Percentiles rank a stretch among this genome's conserved stretches.
Evolutionary conservation across 2,329 filamentous ascomycete species (phyloP).

Genomic region (Chaetothyriales sp.): DNA sequence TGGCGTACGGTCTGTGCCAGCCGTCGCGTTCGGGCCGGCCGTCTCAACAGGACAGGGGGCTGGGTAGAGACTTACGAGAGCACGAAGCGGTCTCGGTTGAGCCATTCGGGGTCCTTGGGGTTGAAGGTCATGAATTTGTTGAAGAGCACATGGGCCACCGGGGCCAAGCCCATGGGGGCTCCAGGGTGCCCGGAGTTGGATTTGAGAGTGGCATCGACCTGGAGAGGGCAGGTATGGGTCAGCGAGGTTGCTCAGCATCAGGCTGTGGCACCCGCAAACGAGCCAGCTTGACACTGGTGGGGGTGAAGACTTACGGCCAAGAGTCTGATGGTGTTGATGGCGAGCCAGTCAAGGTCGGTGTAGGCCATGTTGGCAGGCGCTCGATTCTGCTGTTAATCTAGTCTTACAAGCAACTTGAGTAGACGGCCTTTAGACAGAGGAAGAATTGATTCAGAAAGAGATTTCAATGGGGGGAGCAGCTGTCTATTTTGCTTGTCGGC

Average conservation of each 20-base stretch:
- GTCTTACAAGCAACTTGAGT: conserved; percentile 2
- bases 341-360: conserved; percentile 72
- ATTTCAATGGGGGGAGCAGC: conserved; percentile 4
- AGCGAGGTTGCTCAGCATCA: conserved; percentile 16
- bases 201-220: conserved; percentile 95
- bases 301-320: conserved; percentile 62
- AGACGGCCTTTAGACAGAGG: conserved; percentile 10
- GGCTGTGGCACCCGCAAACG: background rate
- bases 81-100: conserved; percentile 96
- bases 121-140: conserved; percentile 99
- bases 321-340: conserved; percentile 95
- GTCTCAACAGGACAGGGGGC: background rate
- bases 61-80: conserved; percentile 64
- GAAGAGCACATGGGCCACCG: conserved; percentile 89
- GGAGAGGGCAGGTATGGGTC: conserved; percentile 21
- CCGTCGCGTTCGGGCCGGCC: background rate
- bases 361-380: conserved; percentile 58
- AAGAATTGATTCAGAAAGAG: conserved; percentile 1
- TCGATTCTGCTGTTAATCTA: background rate
- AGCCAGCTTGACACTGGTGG: background rate
- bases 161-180: conserved; percentile 93
- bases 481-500: background rate
- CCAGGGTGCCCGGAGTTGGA: conserved; percentile 98
- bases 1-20: background rate
- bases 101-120: conserved; percentile 94